phyloP scores from a whole-genome alignment of 352 stramenopile genomes.

The Pythium periplocum region DNA sequence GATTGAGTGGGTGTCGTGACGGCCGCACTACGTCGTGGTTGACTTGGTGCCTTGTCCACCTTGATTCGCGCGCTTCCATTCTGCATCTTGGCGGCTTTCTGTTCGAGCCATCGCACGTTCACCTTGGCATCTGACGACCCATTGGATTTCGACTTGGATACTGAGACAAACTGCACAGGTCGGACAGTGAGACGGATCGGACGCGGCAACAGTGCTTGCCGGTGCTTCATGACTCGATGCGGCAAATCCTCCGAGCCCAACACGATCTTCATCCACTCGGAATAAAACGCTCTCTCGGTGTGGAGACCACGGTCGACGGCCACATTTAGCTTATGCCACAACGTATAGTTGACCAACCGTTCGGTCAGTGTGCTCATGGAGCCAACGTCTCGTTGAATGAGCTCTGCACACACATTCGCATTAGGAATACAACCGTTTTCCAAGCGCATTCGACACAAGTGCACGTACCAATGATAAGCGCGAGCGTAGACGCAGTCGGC shows the following conservation, averaged over 20 bases:
- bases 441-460: neutral
- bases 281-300: slow-evolving; percentile 35
- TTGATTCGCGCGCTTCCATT: slow-evolving; percentile 7
- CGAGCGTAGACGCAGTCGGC: slow-evolving; percentile 36
- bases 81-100: slow-evolving; percentile 7
- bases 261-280: slow-evolving; percentile 81
- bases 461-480: slow-evolving; percentile 50
- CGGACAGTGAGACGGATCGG: slow-evolving; percentile 60
- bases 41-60: neutral
- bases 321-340: slow-evolving; percentile 48
- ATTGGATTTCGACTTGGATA: neutral
- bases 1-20: neutral
- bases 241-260: slow-evolving; percentile 37
- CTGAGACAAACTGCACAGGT: slow-evolving; percentile 30
- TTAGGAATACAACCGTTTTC: neutral
- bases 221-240: slow-evolving; percentile 13
- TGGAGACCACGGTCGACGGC: slow-evolving; percentile 28
- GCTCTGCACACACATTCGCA: slow-evolving; percentile 26
- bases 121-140: slow-evolving; percentile 2
- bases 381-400: slow-evolving; percentile 42
- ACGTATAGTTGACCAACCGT: slow-evolving; percentile 39
- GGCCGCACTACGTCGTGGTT: slow-evolving; percentile 3
- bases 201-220: slow-evolving; percentile 35
- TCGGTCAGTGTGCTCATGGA: slow-evolving; percentile 18
- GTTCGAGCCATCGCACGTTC: slow-evolving; percentile 8